Evolutionary conservation across 106 monocot species (phyloP).

Genomic region (Cymbidium sinense): DNA sequence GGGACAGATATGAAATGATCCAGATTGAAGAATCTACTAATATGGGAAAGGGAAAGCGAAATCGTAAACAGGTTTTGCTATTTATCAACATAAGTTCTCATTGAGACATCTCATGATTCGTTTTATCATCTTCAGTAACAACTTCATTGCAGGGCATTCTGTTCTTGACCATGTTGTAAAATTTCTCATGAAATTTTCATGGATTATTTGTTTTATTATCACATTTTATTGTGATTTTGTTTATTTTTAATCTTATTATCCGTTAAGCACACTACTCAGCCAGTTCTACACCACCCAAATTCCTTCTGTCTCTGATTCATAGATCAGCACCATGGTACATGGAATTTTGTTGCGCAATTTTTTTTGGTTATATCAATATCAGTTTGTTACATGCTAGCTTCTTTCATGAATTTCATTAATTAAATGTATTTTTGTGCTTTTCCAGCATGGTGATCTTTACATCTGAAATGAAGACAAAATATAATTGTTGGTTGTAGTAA

Average conservation of each 20-base stretch:
- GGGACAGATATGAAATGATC: slow-evolving; percentile 71
- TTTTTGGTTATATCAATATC: neutral
- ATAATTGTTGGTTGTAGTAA: too few relatives aligned
- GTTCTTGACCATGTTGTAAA: neutral
- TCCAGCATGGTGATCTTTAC: neutral
- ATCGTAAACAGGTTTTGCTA: slow-evolving; percentile 73
- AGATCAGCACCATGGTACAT: neutral
- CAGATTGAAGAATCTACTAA: slow-evolving; percentile 71
- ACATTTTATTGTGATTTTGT: neutral
- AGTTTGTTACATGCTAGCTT: neutral
- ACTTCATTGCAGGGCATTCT: neutral
- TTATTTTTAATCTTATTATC: neutral
- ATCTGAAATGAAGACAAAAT: neutral
- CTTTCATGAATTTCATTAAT: neutral
- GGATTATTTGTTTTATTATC: neutral
- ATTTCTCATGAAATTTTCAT: neutral
- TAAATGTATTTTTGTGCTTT: neutral
- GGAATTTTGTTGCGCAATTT: neutral
- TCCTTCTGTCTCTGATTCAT: neutral
- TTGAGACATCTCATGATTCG: neutral
- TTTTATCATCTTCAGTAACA: neutral
- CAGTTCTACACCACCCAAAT: neutral
- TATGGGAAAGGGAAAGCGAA: slow-evolving; percentile 96
- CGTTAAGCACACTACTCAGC: neutral
- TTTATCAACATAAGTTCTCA: neutral